phyloP scores from a whole-genome alignment of 2,329 filamentous ascomycete species.

The Fusarium sororula region DNA sequence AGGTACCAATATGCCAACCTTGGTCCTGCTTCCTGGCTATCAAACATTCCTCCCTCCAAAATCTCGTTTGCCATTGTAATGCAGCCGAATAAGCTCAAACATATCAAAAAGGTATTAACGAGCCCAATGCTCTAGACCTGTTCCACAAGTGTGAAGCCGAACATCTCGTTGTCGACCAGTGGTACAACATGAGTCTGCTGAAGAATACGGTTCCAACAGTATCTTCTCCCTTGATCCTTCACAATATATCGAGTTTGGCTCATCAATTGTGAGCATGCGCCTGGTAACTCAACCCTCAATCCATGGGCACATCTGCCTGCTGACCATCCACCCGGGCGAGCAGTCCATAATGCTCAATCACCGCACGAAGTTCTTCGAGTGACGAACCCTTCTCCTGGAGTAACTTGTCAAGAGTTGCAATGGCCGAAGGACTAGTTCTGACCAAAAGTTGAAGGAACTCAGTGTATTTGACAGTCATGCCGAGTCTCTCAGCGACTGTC shows the following conservation, averaged over 20 bases:
- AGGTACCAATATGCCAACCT: neutral
- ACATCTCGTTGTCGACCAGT: neutral
- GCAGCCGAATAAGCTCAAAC: accelerated
- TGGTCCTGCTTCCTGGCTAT: neutral
- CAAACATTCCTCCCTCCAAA: too few relatives aligned
- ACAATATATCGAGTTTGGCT: neutral
- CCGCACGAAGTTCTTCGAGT: neutral
- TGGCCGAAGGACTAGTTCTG: neutral
- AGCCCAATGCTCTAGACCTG: neutral
- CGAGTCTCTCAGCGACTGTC: neutral
- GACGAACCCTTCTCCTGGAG: neutral
- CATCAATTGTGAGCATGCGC: neutral
- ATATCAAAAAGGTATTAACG: neutral
- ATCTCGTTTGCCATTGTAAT: accelerated
- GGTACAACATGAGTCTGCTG: neutral
- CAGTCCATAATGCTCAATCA: neutral
- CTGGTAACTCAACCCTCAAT: neutral
- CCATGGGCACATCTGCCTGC: neutral
- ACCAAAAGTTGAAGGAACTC: neutral
- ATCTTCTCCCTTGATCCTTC: neutral
- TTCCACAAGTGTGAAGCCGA: neutral
- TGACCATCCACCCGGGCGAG: neutral
- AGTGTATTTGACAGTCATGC: neutral
- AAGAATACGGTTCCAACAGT: accelerated
- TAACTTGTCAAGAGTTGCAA: neutral